Evolutionary conservation across 805 yeast genomes (phyloP), one percentile per base, ranked within the genome.

Genomic region (Metschnikowia similis): DNA sequence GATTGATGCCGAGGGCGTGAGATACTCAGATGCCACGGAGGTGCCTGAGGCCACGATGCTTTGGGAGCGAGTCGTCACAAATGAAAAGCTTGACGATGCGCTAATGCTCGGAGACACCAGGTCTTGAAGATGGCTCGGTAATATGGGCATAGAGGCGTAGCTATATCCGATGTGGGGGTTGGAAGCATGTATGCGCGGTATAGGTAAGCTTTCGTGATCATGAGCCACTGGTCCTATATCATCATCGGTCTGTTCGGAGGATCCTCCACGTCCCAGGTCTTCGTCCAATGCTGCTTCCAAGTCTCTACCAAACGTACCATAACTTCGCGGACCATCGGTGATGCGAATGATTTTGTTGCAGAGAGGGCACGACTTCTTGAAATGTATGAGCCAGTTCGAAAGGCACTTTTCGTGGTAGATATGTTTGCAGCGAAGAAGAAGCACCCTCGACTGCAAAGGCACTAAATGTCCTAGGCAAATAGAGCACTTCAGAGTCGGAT

Each of bases 331-430:
- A 14, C 16, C 31, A 3, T 27, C 31, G 6, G 34, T 42, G 11
- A 47, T 28, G 5, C 34, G 41, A 11, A 52, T 35, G n/a, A 42
- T 16, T 41, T 53, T 47, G 46, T 81, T 81, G 65, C 87, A 83
- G 49, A 83, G 73, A 2, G 87, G 87, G 57, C 87, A 83, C 34
- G 70, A 67, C 50, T 80, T 70, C 47, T 76, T 71, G 56, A 81
- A 79, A 52, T 72, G 70, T 13, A 82, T 71, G 39, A 82, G 71
- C 87, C 87, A 83, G 51, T 79, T 80, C 26, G 82, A 69, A 45
- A 83, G 74, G 60, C 87, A 83, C 27, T 66, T 68, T 40, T 75
- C 76, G 59, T 83, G 87, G 65, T 75, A 83, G 53, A 81, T 79
- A 61, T 83, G 87, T 46, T 77, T 76, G 60, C 87, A 83, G 7